Evolutionary conservation across 2,329 filamentous ascomycete genomes (phyloP), one percentile per base, ranked within the genome.

Genomic region (Cadophora sp.): DNA sequence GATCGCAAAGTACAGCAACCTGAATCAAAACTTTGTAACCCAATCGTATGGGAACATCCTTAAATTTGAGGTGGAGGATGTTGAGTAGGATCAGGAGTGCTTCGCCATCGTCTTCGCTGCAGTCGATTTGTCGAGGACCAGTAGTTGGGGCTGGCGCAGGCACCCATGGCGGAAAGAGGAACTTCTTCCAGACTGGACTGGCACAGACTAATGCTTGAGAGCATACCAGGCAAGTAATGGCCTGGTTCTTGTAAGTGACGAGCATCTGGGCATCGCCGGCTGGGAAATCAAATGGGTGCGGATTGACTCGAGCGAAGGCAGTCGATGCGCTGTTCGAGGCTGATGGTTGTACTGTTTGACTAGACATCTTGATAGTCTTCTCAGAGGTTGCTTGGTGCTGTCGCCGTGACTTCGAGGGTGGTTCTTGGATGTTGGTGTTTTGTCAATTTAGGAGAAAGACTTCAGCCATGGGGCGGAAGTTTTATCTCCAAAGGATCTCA

Each of bases 61-160:
- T 3, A 16, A 45, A 45, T 18, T n/a, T 30, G 16, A 62, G 45
- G 16, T 62, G 48, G 18, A 41, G 27, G 36, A 62, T 62, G 20
- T 41, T 39, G 3, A 62, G 48, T 4, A 62, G 20, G 13, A 55
- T 27, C 5, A 62, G 36, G 1, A 62, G 47, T 7, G 60, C 48
- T 11, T 33, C 60, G 22, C 20, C 36, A 18, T 62, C 27, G 16
- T 62, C 60, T 13, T n/a, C 47, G 22, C 20, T 51, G 22, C 60
- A 62, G 6, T 62, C 60, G 16, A 62, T 43, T n/a, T n/a, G 20
- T 20, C 43, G 55, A 3, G 24, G n/a, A 16, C 4, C 11, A 39
- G 6, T 39, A 8, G 11, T 8, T 7, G 36, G 36, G 5, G 11
- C 8, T 39, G 36, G 11, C 2, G 36, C 4, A 0, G 36, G 2